Percentiles rank a stretch among this genome's conserved stretches.
These are phyloP conservation scores for Alternaria ventricosa DNA, from an alignment of 2,329 filamentous ascomycete genomes.

Conservation along the genomic window DNA sequence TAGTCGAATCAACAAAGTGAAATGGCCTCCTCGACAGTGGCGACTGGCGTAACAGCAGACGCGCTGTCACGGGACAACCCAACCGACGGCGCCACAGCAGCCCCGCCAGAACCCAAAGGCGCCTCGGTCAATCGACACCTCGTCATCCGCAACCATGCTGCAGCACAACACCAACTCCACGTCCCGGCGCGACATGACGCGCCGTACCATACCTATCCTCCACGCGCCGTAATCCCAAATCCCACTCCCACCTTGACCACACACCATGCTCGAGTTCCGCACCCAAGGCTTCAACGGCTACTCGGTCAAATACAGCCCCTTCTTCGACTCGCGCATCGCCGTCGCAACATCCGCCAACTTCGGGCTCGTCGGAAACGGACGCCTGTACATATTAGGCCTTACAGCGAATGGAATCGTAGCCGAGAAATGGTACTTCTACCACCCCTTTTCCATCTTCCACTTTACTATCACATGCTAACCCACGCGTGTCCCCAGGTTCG, in stretches of 20 bases:
- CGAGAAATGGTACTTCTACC: conserved; percentile 71
- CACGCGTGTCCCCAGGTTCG: conserved; percentile 67
- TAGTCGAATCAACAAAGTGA: background rate
- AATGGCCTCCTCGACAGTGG: background rate
- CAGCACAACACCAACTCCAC: conserved; percentile 19
- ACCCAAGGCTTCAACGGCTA: conserved; percentile 96
- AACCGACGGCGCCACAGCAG: conserved; percentile 9
- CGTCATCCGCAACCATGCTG: conserved; percentile 28
- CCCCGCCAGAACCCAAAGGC: conserved; percentile 21
- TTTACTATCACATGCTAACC: conserved; percentile 13
- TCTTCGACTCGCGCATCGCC: conserved; percentile 93
- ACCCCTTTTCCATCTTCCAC: background rate
- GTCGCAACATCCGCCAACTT: conserved; percentile 94
- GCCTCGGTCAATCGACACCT: conserved; percentile 31
- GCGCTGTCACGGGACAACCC: conserved; percentile 24
- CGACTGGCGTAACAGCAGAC: conserved; percentile 1
- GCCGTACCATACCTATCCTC: background rate
- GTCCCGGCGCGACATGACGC: conserved; percentile 26
- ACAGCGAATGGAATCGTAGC: conserved; percentile 83
- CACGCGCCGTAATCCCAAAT: conserved; percentile 19
- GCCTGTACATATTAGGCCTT: conserved; percentile 82
- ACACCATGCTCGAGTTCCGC: conserved; percentile 86
- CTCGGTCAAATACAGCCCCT: conserved; percentile 97
- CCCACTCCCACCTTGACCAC: background rate
- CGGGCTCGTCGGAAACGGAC: conserved; percentile 94